Percentiles rank a stretch among this genome's conserved stretches.
Evolutionary conservation across 148 eudicot genomes (phyloP).

Genomic region (Fagopyrum homotropicum): DNA sequence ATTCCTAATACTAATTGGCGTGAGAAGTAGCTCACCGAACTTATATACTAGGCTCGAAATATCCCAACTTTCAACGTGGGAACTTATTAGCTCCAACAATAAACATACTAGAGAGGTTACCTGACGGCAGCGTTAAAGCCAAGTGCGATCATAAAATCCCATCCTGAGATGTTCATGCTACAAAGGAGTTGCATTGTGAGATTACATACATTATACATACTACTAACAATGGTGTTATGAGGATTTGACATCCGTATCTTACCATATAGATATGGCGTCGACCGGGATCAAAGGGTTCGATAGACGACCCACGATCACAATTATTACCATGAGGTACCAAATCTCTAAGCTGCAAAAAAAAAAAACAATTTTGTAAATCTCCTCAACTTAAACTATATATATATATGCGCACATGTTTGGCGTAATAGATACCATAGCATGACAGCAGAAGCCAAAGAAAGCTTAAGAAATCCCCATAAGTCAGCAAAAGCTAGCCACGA

Average conservation of each 20-base stretch:
- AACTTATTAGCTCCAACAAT: too few relatives aligned
- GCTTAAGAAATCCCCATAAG: constrained; percentile 65
- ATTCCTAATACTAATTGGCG: too few relatives aligned
- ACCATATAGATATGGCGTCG: constrained; percentile 44
- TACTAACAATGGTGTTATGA: not conserved
- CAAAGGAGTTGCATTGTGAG: not conserved
- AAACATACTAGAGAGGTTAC: constrained; percentile 11
- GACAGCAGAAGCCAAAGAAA: constrained; percentile 72
- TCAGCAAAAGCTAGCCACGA: constrained; percentile 64
- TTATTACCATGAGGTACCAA: constrained; percentile 36
- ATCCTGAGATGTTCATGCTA: constrained; percentile 31
- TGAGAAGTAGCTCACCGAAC: too few relatives aligned
- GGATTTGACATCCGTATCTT: not conserved
- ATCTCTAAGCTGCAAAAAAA: constrained; percentile 34
- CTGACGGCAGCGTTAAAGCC: constrained; percentile 39
- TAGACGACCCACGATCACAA: constrained; percentile 32
- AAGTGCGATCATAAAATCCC: constrained; percentile 30
- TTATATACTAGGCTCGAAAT: too few relatives aligned
- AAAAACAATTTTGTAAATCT: not conserved
- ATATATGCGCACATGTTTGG: too few relatives aligned
- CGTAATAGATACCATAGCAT: constrained; percentile 53
- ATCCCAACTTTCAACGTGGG: too few relatives aligned
- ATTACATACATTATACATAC: not conserved
- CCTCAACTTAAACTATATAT: too few relatives aligned
- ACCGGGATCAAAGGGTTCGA: constrained; percentile 32